phyloP scores from a whole-genome alignment of 2,329 filamentous ascomycete species.

The Dichotomopilus funicola region DNA sequence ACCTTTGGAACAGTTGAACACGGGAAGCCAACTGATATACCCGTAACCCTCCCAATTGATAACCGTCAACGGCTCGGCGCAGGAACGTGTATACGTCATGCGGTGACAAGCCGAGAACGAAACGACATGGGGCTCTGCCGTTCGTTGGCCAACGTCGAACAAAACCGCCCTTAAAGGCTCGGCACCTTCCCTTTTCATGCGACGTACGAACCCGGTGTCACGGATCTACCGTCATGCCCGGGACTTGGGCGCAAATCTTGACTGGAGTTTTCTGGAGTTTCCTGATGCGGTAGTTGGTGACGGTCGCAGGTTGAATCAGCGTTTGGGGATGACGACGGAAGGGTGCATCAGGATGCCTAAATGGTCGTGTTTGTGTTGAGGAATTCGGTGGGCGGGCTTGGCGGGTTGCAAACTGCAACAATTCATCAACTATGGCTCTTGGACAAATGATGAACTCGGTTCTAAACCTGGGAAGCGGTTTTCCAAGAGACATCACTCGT shows the following conservation, averaged over 20 bases:
- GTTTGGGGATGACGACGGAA: background rate
- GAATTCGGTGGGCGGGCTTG: too few relatives aligned
- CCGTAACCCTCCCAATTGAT: background rate
- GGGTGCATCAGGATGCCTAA: background rate
- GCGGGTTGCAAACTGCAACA: too few relatives aligned
- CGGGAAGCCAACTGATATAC: too few relatives aligned
- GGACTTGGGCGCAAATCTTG: background rate
- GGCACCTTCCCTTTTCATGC: slow-evolving; percentile 11
- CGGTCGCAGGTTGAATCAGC: too few relatives aligned
- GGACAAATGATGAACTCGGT: too few relatives aligned
- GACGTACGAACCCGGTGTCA: background rate
- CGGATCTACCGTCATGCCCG: background rate
- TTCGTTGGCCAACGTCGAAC: background rate
- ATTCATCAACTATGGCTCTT: too few relatives aligned
- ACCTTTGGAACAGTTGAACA: too few relatives aligned
- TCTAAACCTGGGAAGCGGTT: too few relatives aligned
- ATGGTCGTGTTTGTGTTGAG: too few relatives aligned
- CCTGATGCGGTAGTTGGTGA: background rate
- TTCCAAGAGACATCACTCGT: too few relatives aligned
- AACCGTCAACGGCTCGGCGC: background rate
- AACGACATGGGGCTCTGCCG: background rate
- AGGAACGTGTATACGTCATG: slow-evolving; percentile 7
- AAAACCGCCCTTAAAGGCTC: background rate
- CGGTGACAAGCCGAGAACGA: background rate
- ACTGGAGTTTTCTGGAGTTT: background rate